phyloP scores from a whole-genome alignment of 2,329 filamentous ascomycete genomes.

The Cercospora sesami region DNA sequence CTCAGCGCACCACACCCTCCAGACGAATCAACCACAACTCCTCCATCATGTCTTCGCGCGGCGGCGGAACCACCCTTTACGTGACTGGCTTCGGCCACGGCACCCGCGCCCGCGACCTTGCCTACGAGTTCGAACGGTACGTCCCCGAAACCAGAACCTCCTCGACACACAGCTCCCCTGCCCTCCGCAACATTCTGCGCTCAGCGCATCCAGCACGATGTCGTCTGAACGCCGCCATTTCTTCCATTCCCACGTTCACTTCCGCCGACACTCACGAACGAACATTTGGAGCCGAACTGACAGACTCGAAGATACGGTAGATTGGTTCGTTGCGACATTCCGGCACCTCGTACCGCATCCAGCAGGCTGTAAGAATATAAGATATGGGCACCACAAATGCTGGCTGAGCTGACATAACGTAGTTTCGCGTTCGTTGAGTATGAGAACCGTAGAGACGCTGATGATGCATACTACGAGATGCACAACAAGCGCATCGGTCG shows the following conservation, averaged over 20 bases:
- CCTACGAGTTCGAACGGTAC: conserved; percentile 99
- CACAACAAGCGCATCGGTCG: conserved; percentile 98
- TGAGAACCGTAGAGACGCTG: conserved; percentile 94
- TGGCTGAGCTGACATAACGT: conserved; percentile 41
- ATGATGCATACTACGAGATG: conserved; percentile 99
- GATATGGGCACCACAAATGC: conserved; percentile 12
- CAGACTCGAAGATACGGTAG: conserved; percentile 78
- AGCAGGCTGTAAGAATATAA: conserved; percentile 80
- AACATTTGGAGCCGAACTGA: conserved; percentile 37
- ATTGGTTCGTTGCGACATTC: conserved; percentile 97
- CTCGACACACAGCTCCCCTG: neutral
- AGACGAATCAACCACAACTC: neutral
- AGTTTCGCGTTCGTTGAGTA: conserved; percentile 99
- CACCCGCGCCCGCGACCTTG: conserved; percentile 96
- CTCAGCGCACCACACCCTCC: neutral
- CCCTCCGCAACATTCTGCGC: neutral
- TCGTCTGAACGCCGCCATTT: no score
- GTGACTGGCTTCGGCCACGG: conserved; percentile 99
- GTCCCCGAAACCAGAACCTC: conserved; percentile 52
- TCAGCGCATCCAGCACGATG: neutral
- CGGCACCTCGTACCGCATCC: conserved; percentile 86
- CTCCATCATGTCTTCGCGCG: conserved; percentile 83
- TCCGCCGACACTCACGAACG: neutral
- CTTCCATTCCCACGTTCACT: no score
- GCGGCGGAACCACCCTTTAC: conserved; percentile 85